Conservation (phyloP, 1,284 basidiomycete species). For the Cryptococcus sp. region DNA sequence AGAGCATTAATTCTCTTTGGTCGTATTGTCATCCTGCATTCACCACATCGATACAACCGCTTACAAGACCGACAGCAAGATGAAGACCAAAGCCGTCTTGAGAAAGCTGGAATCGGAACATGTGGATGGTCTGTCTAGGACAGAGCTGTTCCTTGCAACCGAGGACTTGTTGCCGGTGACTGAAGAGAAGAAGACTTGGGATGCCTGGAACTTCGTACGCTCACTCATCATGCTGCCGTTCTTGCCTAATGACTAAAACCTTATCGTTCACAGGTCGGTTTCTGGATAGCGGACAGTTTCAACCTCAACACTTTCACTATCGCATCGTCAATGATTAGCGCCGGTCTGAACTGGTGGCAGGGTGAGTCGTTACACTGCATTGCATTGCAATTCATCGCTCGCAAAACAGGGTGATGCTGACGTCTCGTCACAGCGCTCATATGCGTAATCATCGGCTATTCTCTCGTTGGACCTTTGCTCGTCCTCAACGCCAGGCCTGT, state of each 20-base stretch:
- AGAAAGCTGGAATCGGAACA: slow-evolving; percentile 59
- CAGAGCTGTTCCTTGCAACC: slow-evolving; percentile 62
- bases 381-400: background rate
- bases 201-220: slow-evolving; percentile 38
- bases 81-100: slow-evolving; percentile 16
- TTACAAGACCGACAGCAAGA: too few species aligned
- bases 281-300: slow-evolving; percentile 78
- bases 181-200: slow-evolving; percentile 46
- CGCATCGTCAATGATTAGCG: slow-evolving; percentile 65
- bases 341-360: slow-evolving; percentile 79
- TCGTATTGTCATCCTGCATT: too few species aligned
- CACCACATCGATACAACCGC: too few species aligned
- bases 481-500: slow-evolving; percentile 78
- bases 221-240: background rate
- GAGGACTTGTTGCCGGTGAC: slow-evolving; percentile 43
- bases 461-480: slow-evolving; percentile 70
- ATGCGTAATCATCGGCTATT: slow-evolving; percentile 73
- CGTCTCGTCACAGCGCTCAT: slow-evolving; percentile 50
- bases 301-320: slow-evolving; percentile 73
- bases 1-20: too few species aligned
- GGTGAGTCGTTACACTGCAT: slow-evolving; percentile 29
- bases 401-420: background rate
- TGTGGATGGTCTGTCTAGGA: slow-evolving; percentile 58
- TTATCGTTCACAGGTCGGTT: slow-evolving; percentile 42
- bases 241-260: background rate